A percentile compares a stretch with the other conserved stretches of the same genome.
phyloP scores from a whole-genome alignment of 148 eudicot species.

The Vaccinium vitisidaea region DNA sequence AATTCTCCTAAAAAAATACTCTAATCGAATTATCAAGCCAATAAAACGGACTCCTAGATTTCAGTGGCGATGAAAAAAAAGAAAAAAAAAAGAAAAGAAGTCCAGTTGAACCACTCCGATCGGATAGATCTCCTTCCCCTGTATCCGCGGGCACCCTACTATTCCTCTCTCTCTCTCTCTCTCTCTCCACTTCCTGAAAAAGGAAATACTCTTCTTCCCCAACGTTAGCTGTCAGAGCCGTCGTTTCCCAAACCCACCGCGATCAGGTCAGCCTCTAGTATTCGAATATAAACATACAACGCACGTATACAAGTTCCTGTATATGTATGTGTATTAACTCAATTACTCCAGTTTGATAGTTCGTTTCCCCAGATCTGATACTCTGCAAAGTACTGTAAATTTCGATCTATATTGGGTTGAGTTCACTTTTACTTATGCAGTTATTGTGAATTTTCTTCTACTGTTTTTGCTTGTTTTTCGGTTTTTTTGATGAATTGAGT shows the following conservation, averaged over 20 bases:
- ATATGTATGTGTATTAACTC: neutral
- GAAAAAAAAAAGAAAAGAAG: too few species aligned
- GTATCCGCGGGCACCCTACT: slow-evolving; percentile 5
- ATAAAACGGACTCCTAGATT: too few species aligned
- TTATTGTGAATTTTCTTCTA: neutral
- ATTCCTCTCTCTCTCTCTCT: neutral
- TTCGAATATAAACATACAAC: neutral
- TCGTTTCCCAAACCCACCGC: slow-evolving; percentile 1
- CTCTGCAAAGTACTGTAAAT: neutral
- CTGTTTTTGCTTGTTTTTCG: neutral
- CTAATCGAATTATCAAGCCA: too few species aligned
- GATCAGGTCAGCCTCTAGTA: neutral
- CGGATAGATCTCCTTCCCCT: slow-evolving; percentile 4
- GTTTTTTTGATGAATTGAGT: neutral
- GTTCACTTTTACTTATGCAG: neutral
- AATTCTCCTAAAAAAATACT: too few species aligned
- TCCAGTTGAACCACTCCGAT: neutral
- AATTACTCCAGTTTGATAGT: neutral
- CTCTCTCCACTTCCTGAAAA: slow-evolving; percentile 12
- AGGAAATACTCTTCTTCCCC: neutral
- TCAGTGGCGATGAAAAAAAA: too few species aligned
- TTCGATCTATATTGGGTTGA: neutral
- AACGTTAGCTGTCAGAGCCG: neutral
- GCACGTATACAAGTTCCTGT: neutral
- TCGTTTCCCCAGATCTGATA: slow-evolving; percentile 12